Evolutionary conservation across 164 flowering plant species (phyloP).

Genomic region (Aristolochia fimbriata): DNA sequence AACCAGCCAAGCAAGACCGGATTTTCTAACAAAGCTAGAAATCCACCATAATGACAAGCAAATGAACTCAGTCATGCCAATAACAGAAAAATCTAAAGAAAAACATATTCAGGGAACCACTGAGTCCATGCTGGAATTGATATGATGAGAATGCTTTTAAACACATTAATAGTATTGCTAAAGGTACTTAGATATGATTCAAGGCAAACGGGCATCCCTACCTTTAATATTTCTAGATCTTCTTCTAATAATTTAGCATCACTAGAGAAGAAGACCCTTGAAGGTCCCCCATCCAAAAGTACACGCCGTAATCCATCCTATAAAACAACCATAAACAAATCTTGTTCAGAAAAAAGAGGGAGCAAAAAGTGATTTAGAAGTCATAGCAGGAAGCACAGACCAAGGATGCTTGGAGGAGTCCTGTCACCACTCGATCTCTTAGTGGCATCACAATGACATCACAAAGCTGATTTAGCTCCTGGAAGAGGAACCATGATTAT

Average conservation of each 20-base stretch:
- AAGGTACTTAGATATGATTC: too few relatives aligned
- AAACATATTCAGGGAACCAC: too few relatives aligned
- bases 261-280: constrained; percentile 51
- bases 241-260: constrained; percentile 84
- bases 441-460: constrained; percentile 76
- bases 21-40: too few relatives aligned
- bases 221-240: constrained; percentile 88
- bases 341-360: background rate
- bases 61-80: too few relatives aligned
- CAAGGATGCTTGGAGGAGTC: constrained; percentile 94
- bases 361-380: background rate
- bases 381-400: constrained; percentile 23
- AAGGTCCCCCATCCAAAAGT: constrained; percentile 88
- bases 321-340: background rate
- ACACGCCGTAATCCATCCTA: constrained; percentile 95
- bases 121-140: too few relatives aligned
- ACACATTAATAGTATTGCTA: too few relatives aligned
- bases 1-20: too few relatives aligned
- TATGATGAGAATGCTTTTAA: too few relatives aligned
- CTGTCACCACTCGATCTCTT: constrained; percentile 84
- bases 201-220: constrained; percentile 8
- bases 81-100: too few relatives aligned
- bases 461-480: constrained; percentile 87
- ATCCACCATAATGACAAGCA: too few relatives aligned
- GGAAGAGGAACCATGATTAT: constrained; percentile 3